Conservation (phyloP, 2,329 filamentous ascomycete genomes). For the Alternaria ethzedia region DNA sequence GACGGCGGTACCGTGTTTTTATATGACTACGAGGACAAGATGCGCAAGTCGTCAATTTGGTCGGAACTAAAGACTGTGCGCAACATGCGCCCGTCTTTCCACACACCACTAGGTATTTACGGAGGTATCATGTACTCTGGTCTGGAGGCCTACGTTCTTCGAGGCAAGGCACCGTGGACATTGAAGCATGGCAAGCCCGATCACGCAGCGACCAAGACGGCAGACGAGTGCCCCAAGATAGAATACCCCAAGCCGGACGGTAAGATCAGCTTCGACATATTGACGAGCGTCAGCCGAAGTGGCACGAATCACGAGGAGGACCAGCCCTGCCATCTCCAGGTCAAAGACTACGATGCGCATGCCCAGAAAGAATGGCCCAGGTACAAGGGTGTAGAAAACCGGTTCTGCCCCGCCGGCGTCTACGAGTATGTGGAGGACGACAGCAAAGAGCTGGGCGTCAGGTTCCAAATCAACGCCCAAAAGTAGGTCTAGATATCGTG, state of each 20-base stretch:
- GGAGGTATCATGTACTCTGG: slow-evolving; percentile 93
- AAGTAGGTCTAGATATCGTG: slow-evolving; percentile 71
- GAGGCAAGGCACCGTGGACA: slow-evolving; percentile 89
- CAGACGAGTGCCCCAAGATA: slow-evolving; percentile 83
- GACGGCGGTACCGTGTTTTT: slow-evolving; percentile 81
- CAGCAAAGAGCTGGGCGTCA: slow-evolving; percentile 82
- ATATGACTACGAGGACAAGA: slow-evolving; percentile 89
- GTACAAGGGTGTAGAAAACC: slow-evolving; percentile 92
- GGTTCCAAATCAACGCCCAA: slow-evolving; percentile 97
- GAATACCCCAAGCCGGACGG: slow-evolving; percentile 97
- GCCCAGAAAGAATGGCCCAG: slow-evolving; percentile 80
- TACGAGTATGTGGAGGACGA: slow-evolving; percentile 98
- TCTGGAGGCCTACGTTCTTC: slow-evolving; percentile 85
- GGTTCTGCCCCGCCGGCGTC: slow-evolving; percentile 96
- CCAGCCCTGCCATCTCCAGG: slow-evolving; percentile 93
- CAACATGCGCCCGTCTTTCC: slow-evolving; percentile 97
- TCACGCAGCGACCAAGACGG: slow-evolving; percentile 77
- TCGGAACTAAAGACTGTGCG: slow-evolving; percentile 92
- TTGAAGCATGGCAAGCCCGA: slow-evolving; percentile 83
- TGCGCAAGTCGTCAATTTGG: slow-evolving; percentile 89
- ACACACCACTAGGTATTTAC: slow-evolving; percentile 82
- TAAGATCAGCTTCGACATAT: slow-evolving; percentile 91
- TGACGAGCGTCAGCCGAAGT: slow-evolving; percentile 93
- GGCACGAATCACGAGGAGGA: slow-evolving; percentile 99
- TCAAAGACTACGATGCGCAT: slow-evolving; percentile 94